Evolutionary conservation across 306 rosid genomes (phyloP), one percentile per base, ranked within the genome.

Genomic region (Mimosa pudica): DNA sequence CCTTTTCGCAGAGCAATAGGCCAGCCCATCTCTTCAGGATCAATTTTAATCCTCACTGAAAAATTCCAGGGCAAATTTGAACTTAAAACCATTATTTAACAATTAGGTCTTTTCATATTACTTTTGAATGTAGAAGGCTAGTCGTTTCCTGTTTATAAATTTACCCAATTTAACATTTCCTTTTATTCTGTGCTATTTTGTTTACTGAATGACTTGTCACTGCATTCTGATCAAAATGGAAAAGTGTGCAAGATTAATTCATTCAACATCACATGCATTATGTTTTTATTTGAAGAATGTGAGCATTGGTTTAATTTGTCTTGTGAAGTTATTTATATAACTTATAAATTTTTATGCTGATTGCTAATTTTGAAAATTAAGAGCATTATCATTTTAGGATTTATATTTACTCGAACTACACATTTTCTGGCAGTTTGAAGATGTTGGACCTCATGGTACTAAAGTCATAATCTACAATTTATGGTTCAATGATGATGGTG

Each of bases 361-460:
- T 5, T 78, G 36, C 45, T n/a, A 47, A 68, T 35, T 72, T 77
- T 51, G 51, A 76, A 72, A 55, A 20, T 58, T 61, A 44, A 60
- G 62, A 46, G 54, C 70, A 70, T 74, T 24, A 67, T 24, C 18
- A 45, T 77, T 81, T 55, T 48, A 51, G 36, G 82, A 68, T 83
- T 83, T 13, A 38, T 55, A 75, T 74, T 68, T 16, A 24, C 76
- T 72, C 76, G 32, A 44, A 67, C 74, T 72, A 33, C n/a, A 76
- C 52, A 13, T 36, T 76, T 47, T 73, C 72, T 82, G 84, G 61
- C 90, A 95, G 98, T 92, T 95, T 89, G 83, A 89, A 66, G 89
- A 91, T 82, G 86, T 92, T 79, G 98, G 97, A 79, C 64, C 89
- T 80, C 93, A 88, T 60, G 98, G 98, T 35, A 95, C 98, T 64